These are phyloP conservation scores for Orbilia ellipsospora DNA, from an alignment of 2,329 filamentous ascomycete species.

Conservation along the genomic window DNA sequence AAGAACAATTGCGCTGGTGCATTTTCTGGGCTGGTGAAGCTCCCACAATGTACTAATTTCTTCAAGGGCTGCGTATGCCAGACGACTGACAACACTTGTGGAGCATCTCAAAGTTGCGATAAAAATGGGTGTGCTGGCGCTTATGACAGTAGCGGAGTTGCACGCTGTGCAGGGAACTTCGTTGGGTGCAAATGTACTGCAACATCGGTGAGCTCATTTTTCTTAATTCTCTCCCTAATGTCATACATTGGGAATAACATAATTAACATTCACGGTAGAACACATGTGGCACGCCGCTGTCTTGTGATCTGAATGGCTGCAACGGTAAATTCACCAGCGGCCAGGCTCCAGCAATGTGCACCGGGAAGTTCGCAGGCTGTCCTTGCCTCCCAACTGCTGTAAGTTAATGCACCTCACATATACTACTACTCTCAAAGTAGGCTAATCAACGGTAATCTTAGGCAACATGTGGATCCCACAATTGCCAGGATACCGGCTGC, in stretches of 20 bases:
- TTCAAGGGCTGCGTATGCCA: slow-evolving; percentile 16
- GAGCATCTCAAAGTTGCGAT: slow-evolving; percentile 16
- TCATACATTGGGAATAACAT: slow-evolving; percentile 9
- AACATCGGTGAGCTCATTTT: slow-evolving; percentile 6
- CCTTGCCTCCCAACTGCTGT: slow-evolving; percentile 15
- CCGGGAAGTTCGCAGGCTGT: slow-evolving; percentile 27
- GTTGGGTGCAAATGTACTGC: slow-evolving; percentile 22
- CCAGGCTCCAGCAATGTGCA: slow-evolving; percentile 9
- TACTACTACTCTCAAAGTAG: slow-evolving; percentile 6
- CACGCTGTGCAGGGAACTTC: slow-evolving; percentile 25
- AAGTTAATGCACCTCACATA: slow-evolving; percentile 6
- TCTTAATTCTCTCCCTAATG: slow-evolving; percentile 10
- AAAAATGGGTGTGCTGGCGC: slow-evolving; percentile 16
- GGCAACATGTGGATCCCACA: slow-evolving; percentile 3
- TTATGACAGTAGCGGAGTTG: slow-evolving; percentile 19
- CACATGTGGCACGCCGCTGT: slow-evolving; percentile 10
- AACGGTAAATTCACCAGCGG: slow-evolving; percentile 12
- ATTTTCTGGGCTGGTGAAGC: slow-evolving; percentile 8
- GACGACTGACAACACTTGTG: slow-evolving; percentile 22
- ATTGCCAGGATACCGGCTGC: slow-evolving; percentile 4
- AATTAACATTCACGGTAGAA: slow-evolving; percentile 13
- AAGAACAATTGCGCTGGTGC: slow-evolving; percentile 14
- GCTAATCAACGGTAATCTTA: slow-evolving; percentile 6
- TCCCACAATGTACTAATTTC: slow-evolving; percentile 15
- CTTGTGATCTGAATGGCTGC: slow-evolving; percentile 13